Percentiles rank a stretch among this genome's conserved stretches.
Evolutionary conservation across 352 stramenopile species (phyloP).

Genomic region (Paralagenidium karlingii): DNA sequence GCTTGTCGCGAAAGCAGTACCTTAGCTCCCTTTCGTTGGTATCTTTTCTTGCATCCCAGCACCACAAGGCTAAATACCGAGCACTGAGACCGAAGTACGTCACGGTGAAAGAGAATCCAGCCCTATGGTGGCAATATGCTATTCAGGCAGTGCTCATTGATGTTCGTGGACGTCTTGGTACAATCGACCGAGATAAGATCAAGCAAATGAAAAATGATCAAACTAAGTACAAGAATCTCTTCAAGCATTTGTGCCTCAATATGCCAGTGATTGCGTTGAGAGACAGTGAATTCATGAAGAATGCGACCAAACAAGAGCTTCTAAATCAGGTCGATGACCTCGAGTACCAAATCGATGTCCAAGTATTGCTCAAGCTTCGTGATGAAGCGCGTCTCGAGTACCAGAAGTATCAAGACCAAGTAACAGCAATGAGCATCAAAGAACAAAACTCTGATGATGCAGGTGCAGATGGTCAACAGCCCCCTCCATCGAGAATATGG

Average conservation of each 20-base stretch:
- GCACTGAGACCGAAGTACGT: constrained; percentile 32
- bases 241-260: constrained; percentile 17
- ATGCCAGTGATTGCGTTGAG: constrained; percentile 21
- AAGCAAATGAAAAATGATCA: constrained; percentile 17
- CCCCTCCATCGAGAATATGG: constrained; percentile 35
- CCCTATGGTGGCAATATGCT: constrained; percentile 65
- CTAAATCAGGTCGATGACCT: constrained; percentile 43
- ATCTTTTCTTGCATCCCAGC: constrained; percentile 56
- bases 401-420: too few relatives aligned
- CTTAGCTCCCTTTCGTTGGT: constrained; percentile 55
- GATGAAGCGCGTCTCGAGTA: constrained; percentile 29
- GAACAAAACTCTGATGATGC: neutral
- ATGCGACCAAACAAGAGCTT: constrained; percentile 33
- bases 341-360: constrained; percentile 51
- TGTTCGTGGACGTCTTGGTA: constrained; percentile 48
- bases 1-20: constrained; percentile 53
- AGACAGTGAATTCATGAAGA: constrained; percentile 18
- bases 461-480: constrained; percentile 5
- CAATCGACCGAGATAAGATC: constrained; percentile 51
- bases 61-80: constrained; percentile 40
- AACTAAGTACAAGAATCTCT: constrained; percentile 52
- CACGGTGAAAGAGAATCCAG: constrained; percentile 29
- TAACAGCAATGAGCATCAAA: constrained; percentile 3
- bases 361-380: constrained; percentile 54
- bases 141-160: constrained; percentile 60